Evolutionary conservation across 768 basidiomycete species (phyloP).

Genomic region (Pleurotus giganteus): DNA sequence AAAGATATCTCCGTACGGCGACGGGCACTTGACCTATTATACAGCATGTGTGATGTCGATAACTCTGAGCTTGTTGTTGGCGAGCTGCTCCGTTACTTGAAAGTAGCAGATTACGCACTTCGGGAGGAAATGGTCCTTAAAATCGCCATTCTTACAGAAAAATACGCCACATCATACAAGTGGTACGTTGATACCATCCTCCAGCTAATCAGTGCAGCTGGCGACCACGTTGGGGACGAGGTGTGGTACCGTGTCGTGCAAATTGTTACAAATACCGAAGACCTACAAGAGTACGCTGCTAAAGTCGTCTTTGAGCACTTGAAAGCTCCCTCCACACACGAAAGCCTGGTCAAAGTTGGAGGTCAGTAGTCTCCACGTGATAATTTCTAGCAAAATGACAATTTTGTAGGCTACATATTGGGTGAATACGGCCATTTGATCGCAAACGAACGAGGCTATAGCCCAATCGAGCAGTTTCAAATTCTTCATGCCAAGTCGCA

Average conservation of each 20-base stretch:
- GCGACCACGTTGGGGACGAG: slow-evolving; percentile 98
- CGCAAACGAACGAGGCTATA: slow-evolving; percentile 91
- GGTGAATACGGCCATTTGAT: slow-evolving; percentile 99
- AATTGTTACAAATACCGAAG: slow-evolving; percentile 97
- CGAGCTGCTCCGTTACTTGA: slow-evolving; percentile 89
- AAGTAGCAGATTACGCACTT: slow-evolving; percentile 94
- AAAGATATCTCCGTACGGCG: slow-evolving; percentile 96
- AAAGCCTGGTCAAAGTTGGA: slow-evolving; percentile 94
- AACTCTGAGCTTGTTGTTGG: slow-evolving; percentile 96
- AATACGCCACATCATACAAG: slow-evolving; percentile 95
- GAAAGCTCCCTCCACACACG: slow-evolving; percentile 80
- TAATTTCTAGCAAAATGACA: not conserved
- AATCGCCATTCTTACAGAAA: slow-evolving; percentile 98
- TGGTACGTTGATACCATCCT: slow-evolving; percentile 99
- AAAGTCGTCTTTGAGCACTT: slow-evolving; percentile 89
- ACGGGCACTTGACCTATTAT: slow-evolving; percentile 90
- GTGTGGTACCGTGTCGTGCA: slow-evolving; percentile 99
- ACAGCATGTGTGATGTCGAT: slow-evolving; percentile 99
- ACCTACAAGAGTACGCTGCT: slow-evolving; percentile 94
- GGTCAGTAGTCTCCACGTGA: slow-evolving; percentile 46
- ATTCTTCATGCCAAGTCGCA: slow-evolving; percentile 92
- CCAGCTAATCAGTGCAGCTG: slow-evolving; percentile 92
- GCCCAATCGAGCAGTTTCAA: slow-evolving; percentile 92
- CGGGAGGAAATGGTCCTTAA: slow-evolving; percentile 99
- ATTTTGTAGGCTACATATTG: slow-evolving; percentile 77